Evolutionary conservation across 805 yeast genomes (phyloP).

Genomic region (Naumovozyma castellii): DNA sequence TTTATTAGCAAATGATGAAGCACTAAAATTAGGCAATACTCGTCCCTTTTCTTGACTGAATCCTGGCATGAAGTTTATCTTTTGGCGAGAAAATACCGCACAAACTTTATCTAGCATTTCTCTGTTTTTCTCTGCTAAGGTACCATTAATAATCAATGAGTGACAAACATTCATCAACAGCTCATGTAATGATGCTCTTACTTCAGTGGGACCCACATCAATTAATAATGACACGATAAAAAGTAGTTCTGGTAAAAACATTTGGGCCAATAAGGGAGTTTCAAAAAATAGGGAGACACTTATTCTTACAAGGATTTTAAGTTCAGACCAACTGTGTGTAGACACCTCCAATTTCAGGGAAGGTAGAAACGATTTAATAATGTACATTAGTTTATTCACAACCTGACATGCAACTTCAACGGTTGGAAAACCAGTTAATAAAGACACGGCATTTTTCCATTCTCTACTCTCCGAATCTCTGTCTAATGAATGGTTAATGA

Average conservation of each 20-base stretch:
- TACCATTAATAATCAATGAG: slow-evolving; percentile 51
- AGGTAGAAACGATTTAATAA: slow-evolving; percentile 43
- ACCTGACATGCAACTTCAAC: slow-evolving; percentile 63
- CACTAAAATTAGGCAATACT: slow-evolving; percentile 26
- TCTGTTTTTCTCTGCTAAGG: slow-evolving; percentile 34
- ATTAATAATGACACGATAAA: slow-evolving; percentile 53
- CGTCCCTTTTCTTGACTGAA: slow-evolving; percentile 45
- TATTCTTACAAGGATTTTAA: slow-evolving; percentile 55
- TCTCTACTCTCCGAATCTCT: slow-evolving; percentile 65
- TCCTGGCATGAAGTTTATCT: slow-evolving; percentile 62
- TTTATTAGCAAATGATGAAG: slow-evolving; percentile 32
- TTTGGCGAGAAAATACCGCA: slow-evolving; percentile 40
- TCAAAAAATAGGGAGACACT: slow-evolving; percentile 63
- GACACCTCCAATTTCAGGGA: slow-evolving; percentile 33
- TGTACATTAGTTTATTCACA: slow-evolving; percentile 44
- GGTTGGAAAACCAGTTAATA: slow-evolving; percentile 59
- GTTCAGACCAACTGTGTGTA: slow-evolving; percentile 57
- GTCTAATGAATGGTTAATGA: slow-evolving; percentile 63
- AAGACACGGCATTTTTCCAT: slow-evolving; percentile 53
- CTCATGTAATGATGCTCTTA: slow-evolving; percentile 53
- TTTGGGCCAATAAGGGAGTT: slow-evolving; percentile 48
- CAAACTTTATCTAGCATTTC: slow-evolving; percentile 38
- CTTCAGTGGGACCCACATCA: slow-evolving; percentile 42
- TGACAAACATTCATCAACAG: slow-evolving; percentile 60
- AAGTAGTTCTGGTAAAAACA: slow-evolving; percentile 62